A percentile compares a stretch with the other conserved stretches of the same genome.
These are phyloP conservation scores for Ambrosia trifida DNA, from an alignment of 129 eudicot genomes.

Conservation along the genomic window DNA sequence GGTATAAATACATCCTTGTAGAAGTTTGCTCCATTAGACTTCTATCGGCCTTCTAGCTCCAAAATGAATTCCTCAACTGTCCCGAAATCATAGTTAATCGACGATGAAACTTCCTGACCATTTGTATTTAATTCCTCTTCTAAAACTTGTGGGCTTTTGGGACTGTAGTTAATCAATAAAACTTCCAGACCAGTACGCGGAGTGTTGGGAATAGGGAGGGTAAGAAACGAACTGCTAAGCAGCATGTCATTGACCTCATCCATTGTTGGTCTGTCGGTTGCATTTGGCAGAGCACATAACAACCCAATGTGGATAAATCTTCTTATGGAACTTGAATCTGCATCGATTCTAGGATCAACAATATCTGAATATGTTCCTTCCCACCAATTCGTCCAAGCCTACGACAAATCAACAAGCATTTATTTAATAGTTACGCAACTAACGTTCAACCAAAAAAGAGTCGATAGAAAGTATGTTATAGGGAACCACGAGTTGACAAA, in stretches of 20 bases:
- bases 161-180: too few relatives aligned
- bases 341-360: neutral
- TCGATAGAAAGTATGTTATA: neutral
- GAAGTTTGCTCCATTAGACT: too few relatives aligned
- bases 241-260: slow-evolving; percentile 5
- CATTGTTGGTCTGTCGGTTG: neutral
- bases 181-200: neutral
- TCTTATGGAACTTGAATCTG: slow-evolving; percentile 2
- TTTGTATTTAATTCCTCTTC: neutral
- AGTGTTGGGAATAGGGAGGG: neutral
- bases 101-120: neutral
- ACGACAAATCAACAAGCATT: neutral
- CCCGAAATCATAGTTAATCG: neutral
- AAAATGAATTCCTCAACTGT: neutral
- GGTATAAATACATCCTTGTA: too few relatives aligned
- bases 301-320: slow-evolving; percentile 1
- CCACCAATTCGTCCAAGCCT: slow-evolving; percentile 17
- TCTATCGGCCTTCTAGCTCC: neutral
- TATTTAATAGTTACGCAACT: too few relatives aligned
- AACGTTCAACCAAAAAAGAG: neutral
- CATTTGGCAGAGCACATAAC: slow-evolving; percentile 3
- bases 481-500: too few relatives aligned
- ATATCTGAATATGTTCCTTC: neutral
- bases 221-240: slow-evolving; percentile 4
- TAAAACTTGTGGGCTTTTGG: neutral